phyloP scores from a whole-genome alignment of 305 asterid species.

The Solanum chacoense region DNA sequence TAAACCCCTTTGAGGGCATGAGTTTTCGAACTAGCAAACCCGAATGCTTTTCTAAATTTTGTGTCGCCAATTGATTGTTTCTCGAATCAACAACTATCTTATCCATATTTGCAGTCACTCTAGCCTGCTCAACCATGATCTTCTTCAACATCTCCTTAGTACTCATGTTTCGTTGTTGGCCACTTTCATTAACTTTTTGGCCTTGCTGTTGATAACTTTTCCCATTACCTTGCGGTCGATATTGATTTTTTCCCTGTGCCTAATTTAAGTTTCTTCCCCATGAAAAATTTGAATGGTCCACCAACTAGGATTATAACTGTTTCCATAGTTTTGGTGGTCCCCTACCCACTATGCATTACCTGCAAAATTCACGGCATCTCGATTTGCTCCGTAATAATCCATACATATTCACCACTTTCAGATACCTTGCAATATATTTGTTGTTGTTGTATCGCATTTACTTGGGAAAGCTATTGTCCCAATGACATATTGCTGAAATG shows the following conservation, averaged over 20 bases:
- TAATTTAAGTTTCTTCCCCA: too few species aligned
- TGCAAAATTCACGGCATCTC: background rate
- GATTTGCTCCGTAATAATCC: too few species aligned
- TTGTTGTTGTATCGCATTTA: background rate
- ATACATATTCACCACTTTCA: background rate
- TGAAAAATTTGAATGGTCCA: background rate
- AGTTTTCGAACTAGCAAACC: background rate
- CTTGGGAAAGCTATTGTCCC: background rate
- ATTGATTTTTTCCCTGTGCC: background rate
- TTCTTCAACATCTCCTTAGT: background rate
- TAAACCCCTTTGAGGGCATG: background rate
- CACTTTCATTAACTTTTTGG: background rate
- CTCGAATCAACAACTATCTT: background rate
- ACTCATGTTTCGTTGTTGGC: background rate
- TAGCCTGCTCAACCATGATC: background rate
- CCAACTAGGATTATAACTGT: background rate
- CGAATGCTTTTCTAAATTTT: background rate
- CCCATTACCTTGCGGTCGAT: background rate
- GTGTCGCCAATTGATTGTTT: background rate
- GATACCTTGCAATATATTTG: too few species aligned
- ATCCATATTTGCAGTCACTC: background rate
- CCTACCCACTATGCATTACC: background rate
- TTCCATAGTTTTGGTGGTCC: background rate
- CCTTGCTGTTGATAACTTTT: background rate
- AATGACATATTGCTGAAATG: too few species aligned